Percentiles rank a stretch among this genome's conserved stretches.
phyloP scores from a whole-genome alignment of 352 stramenopile species.

The Pythium plurisporium region DNA sequence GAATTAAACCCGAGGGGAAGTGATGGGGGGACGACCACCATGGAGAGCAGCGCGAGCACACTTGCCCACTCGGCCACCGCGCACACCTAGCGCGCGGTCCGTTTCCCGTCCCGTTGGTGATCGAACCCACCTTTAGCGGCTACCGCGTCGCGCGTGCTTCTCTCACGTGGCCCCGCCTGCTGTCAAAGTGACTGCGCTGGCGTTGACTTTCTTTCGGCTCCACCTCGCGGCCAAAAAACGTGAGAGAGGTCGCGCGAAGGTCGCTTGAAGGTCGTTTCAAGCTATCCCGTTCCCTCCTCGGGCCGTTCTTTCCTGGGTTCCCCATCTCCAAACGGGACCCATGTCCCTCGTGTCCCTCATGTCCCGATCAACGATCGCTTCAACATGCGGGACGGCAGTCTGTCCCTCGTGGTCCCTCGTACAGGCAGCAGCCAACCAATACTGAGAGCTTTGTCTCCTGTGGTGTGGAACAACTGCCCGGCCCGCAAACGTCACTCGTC shows the following conservation, averaged over 20 bases:
- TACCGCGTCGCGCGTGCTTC: background rate
- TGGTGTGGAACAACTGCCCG: conserved; percentile 8
- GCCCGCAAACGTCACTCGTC: conserved; percentile 1
- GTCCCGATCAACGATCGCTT: background rate
- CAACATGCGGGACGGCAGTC: conserved; percentile 12
- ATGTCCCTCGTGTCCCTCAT: conserved; percentile 3
- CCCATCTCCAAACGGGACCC: background rate
- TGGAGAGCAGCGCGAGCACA: too few relatives aligned
- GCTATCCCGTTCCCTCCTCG: background rate
- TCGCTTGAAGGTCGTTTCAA: conserved; percentile 14
- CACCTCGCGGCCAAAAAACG: conserved; percentile 5
- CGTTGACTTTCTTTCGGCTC: conserved; percentile 21
- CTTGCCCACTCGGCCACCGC: too few relatives aligned
- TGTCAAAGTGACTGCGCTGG: conserved; percentile 15
- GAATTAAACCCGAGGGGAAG: too few relatives aligned
- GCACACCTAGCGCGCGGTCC: too few relatives aligned
- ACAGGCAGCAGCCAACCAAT: conserved; percentile 23
- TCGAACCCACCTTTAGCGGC: background rate
- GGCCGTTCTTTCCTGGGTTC: background rate
- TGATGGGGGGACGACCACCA: too few relatives aligned
- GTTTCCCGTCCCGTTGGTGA: too few relatives aligned
- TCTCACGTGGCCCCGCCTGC: conserved; percentile 3
- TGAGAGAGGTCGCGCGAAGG: conserved; percentile 18
- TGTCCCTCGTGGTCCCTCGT: conserved; percentile 17
- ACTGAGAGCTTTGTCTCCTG: background rate